Base-by-base conservation (phyloP, 305 asterid species). In the Rubia peregrina region DNA sequence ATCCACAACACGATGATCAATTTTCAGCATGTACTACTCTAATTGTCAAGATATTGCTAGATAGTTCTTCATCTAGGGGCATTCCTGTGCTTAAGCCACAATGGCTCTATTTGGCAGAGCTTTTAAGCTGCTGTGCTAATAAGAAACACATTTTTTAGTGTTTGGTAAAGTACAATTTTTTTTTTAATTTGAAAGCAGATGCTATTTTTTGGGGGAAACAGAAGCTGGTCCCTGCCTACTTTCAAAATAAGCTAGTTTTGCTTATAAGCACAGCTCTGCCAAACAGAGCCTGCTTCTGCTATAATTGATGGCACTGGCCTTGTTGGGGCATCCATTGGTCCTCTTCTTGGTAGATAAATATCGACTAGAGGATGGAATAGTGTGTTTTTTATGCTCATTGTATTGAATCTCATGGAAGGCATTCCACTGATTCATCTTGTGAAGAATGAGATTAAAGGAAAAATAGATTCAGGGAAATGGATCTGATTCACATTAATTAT, bases 231-330 rank as follows among this genome's bases (percentile, higher is more conserved):
- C n/a, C n/a, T n/a, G n/a, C n/a, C n/a, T n/a, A n/a, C n/a, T n/a
- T n/a, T n/a, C n/a, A n/a, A n/a, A n/a, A n/a, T n/a, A n/a, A n/a
- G n/a, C n/a, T n/a, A n/a, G n/a, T n/a, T n/a, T n/a, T n/a, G n/a
- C n/a, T n/a, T n/a, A n/a, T n/a, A n/a, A n/a, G n/a, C n/a, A n/a
- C n/a, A n/a, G n/a, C n/a, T n/a, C n/a, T n/a, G n/a, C n/a, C n/a
- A n/a, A n/a, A n/a, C n/a, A n/a, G n/a, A n/a, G n/a, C n/a, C 96
- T 11, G 98, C 91, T 24, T 73, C 96, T 36, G 99, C 98, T 42
- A 91, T 94, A 67, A 89, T 94, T 77, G 99, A 94, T 68, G 99
- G 95, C 9, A 94, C 99, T 26, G 98, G 99, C 73, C 91, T 98
- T 38, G 88, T 89, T 9, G 26, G 97, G 42, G 99, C 95, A 11